Evolutionary conservation across 2,329 filamentous ascomycete species (phyloP), one percentile per base, ranked within the genome.

Genomic region (Aspergillus neotritici): DNA sequence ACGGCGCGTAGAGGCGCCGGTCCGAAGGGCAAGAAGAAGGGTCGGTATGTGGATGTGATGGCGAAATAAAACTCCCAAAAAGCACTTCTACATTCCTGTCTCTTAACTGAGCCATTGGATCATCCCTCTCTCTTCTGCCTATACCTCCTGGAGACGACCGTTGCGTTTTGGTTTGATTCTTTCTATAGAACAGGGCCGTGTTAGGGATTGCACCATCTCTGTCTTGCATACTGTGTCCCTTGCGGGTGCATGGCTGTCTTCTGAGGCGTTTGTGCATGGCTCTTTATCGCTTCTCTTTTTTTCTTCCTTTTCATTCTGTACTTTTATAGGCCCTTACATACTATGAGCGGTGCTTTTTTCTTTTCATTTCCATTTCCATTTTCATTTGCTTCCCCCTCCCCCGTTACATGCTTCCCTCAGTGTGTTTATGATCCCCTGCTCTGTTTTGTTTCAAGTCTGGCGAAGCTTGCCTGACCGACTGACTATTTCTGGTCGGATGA

Each of bases 41-140:
- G 84, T 15, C 84, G 88, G 25, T 98, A 98, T 73, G 83, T 98
- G 25, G 93, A 98, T 76, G 88, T 98, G 47, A 96, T 97, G 89
- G 86, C 85, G 8, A 83, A 87, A 54, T 72, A 46, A 64, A 25
- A 25, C 17, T n/a, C n/a, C n/a, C n/a, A 21, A 21, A 25, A 25
- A 25, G 7, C 4, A 21, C 7, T 21, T 21, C 21, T 25, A 25
- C 21, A 12, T 10, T 30, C 43, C 30, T 14, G 29, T 39, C 10
- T 6, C 34, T 30, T 25, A 36, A 32, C 9, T 32, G 34, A 17
- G 43, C 31, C 34, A 21, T 15, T 41, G 34, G 31, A 25, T 25
- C 21, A 6, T 25, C 5, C 6, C 21, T 8, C 7, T 25, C 21
- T 25, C 5, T 5, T 25, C 7, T 25, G 7, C 21, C 21, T 9